Percentiles rank a stretch among this genome's conserved stretches.
These are phyloP conservation scores for Termitomyces sp. DNA, from an alignment of 1,284 basidiomycete species.

Conservation along the genomic window DNA sequence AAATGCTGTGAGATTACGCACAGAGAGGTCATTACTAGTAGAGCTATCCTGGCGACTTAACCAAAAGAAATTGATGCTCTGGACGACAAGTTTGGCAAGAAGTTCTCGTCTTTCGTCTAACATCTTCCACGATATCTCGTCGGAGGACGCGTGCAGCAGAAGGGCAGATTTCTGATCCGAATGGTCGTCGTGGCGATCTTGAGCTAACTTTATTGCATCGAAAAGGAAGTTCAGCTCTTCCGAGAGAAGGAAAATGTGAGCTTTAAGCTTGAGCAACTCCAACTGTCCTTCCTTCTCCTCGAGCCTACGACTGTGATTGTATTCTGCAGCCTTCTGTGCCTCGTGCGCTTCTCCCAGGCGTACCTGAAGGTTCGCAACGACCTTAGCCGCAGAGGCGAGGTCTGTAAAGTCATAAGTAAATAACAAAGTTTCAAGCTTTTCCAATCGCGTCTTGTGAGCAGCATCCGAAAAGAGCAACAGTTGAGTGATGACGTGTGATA, in stretches of 20 bases:
- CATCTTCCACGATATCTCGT: constrained; percentile 94
- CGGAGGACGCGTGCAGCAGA: constrained; percentile 76
- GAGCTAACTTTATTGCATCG: constrained; percentile 82
- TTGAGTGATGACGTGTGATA: constrained; percentile 87
- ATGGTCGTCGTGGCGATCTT: constrained; percentile 68
- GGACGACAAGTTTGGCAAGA: constrained; percentile 83
- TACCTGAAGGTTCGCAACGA: constrained; percentile 73
- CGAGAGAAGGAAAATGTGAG: constrained; percentile 70
- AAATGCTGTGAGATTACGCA: constrained; percentile 81
- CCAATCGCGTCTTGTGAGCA: constrained; percentile 69
- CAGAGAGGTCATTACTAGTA: constrained; percentile 72
- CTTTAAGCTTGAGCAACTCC: constrained; percentile 68
- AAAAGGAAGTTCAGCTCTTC: constrained; percentile 87
- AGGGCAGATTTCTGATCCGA: constrained; percentile 79
- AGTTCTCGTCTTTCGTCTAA: constrained; percentile 71
- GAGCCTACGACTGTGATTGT: constrained; percentile 28
- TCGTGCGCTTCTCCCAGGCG: constrained; percentile 69
- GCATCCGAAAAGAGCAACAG: constrained; percentile 87
- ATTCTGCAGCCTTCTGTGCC: constrained; percentile 50
- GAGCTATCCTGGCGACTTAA: constrained; percentile 88
- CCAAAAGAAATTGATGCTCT: constrained; percentile 80
- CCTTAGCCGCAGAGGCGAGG: constrained; percentile 58
- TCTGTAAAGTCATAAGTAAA: constrained; percentile 92
- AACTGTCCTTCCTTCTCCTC: constrained; percentile 43
- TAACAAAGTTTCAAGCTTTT: constrained; percentile 79